These are phyloP conservation scores for Eucalyptus rudis DNA, from an alignment of 345 rosid species.

Conservation along the genomic window DNA sequence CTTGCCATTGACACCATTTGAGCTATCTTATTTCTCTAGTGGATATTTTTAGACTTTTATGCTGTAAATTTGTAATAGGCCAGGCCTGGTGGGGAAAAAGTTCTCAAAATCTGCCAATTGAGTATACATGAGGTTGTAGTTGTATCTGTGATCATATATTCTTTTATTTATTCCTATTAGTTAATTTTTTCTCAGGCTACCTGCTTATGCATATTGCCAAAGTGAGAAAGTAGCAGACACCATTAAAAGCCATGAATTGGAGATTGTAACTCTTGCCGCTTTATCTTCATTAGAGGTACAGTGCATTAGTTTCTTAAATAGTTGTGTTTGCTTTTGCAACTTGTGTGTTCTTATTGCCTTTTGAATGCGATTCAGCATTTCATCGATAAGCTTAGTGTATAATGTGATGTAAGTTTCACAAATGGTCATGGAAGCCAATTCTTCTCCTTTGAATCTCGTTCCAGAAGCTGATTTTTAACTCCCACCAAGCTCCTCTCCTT, in stretches of 20 bases:
- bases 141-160: background rate
- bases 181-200: slow-evolving; percentile 34
- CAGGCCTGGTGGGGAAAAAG: background rate
- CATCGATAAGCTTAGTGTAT: background rate
- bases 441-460: background rate
- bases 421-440: background rate
- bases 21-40: background rate
- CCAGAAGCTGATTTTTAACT: background rate
- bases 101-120: background rate
- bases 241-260: slow-evolving; percentile 48
- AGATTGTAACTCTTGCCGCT: slow-evolving; percentile 69
- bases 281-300: slow-evolving; percentile 61
- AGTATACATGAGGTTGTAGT: background rate
- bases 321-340: background rate
- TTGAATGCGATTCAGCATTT: background rate
- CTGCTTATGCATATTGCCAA: slow-evolving; percentile 75
- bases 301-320: background rate
- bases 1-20: background rate
- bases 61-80: background rate
- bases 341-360: background rate
- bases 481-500: background rate
- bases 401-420: background rate
- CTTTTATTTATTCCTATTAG: background rate
- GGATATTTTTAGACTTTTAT: background rate
- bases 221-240: slow-evolving; percentile 38